These are phyloP conservation scores for Zygosaccharomyces gambellarensis DNA, from an alignment of 805 yeast genomes.

Conservation along the genomic window DNA sequence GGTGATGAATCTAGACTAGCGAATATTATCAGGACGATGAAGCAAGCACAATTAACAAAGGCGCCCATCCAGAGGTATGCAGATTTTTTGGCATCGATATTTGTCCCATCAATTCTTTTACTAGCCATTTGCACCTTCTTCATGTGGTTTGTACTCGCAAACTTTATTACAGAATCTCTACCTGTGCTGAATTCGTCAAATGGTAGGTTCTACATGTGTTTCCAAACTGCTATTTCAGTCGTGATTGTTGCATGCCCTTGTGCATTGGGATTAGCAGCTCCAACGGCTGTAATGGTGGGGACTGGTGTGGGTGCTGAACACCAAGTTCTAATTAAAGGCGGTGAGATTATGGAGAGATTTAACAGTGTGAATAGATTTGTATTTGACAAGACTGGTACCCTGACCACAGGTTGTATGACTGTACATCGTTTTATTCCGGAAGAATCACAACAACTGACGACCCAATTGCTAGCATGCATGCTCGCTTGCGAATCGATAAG, in stretches of 20 bases:
- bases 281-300: constrained; percentile 98
- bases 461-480: constrained; percentile 17
- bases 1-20: constrained; percentile 85
- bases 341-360: constrained; percentile 76
- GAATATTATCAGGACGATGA: constrained; percentile 80
- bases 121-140: constrained; percentile 64
- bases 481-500: constrained; percentile 55
- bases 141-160: constrained; percentile 48
- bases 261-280: constrained; percentile 95
- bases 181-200: constrained; percentile 41
- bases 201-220: constrained; percentile 60
- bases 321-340: constrained; percentile 91
- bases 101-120: constrained; percentile 69
- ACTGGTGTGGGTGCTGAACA: constrained; percentile 91
- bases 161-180: constrained; percentile 41
- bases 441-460: constrained; percentile 1
- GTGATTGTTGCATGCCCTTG: constrained; percentile 98
- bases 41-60: constrained; percentile 79
- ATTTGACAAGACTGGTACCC: constrained; percentile 95
- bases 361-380: constrained; percentile 59
- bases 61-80: constrained; percentile 92
- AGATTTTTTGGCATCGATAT: constrained; percentile 76
- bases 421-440: constrained; percentile 38
- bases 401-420: constrained; percentile 79
- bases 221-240: constrained; percentile 82